Evolutionary conservation across 176 grass and related monocot species (phyloP).

Genomic region (Phyllostachys edulis): DNA sequence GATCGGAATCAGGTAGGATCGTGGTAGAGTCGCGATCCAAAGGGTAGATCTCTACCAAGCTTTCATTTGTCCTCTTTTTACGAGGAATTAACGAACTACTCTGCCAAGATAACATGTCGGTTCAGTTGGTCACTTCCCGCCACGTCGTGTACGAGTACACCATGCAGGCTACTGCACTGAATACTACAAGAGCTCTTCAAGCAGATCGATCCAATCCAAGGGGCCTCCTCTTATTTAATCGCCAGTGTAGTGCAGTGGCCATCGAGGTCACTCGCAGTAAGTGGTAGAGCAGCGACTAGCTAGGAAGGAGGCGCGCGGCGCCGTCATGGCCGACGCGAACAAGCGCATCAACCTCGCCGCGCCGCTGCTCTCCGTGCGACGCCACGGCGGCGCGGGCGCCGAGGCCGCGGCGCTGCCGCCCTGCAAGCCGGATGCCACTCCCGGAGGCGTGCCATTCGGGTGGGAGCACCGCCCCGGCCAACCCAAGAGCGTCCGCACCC

Average conservation of each 20-base stretch:
- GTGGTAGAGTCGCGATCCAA: too few relatives aligned
- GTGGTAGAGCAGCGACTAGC: background rate
- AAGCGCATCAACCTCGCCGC: slow-evolving; percentile 63
- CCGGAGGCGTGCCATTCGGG: slow-evolving; percentile 55
- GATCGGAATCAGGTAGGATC: too few relatives aligned
- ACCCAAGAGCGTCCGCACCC: slow-evolving; percentile 72
- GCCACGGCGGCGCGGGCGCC: background rate
- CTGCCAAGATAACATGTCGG: background rate
- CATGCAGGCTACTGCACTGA: slow-evolving; percentile 12
- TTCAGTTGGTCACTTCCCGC: background rate
- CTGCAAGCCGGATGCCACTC: background rate
- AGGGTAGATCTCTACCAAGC: background rate
- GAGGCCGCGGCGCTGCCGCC: slow-evolving; percentile 22
- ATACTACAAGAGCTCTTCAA: slow-evolving; percentile 11
- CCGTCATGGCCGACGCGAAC: slow-evolving; percentile 34
- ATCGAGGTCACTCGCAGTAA: background rate
- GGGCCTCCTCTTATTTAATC: slow-evolving; percentile 20
- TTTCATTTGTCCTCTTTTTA: background rate
- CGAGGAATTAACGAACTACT: background rate
- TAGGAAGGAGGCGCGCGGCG: background rate
- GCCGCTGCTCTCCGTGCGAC: slow-evolving; percentile 72
- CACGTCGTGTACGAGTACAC: background rate
- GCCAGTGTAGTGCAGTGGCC: background rate
- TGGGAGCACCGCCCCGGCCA: slow-evolving; percentile 64
- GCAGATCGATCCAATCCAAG: background rate